phyloP scores from a whole-genome alignment of 441 rosid genomes.

The Kokia cookei region DNA sequence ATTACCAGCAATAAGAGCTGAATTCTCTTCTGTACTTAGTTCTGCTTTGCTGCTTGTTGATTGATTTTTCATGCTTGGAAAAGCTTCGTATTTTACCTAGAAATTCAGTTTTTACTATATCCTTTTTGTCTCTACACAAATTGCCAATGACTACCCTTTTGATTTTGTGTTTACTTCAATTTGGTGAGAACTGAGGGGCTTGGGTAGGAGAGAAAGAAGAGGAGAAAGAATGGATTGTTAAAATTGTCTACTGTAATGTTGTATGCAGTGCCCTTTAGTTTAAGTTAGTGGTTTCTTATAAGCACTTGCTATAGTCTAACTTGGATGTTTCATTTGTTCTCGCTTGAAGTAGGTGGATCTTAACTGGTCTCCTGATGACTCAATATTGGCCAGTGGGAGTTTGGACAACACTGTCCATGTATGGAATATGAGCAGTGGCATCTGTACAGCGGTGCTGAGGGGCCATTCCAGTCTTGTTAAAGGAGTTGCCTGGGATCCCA shows the following conservation, averaged over 20 bases:
- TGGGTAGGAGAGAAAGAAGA: not conserved
- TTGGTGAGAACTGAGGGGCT: not conserved
- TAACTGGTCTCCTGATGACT: slow-evolving; percentile 99
- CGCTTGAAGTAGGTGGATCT: slow-evolving; percentile 99
- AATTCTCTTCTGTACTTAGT: not conserved
- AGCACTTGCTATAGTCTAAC: slow-evolving; percentile 31
- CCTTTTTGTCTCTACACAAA: no score
- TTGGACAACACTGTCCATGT: slow-evolving; percentile 90
- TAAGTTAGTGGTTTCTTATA: not conserved
- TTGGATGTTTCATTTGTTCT: slow-evolving; percentile 26
- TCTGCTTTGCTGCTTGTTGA: not conserved
- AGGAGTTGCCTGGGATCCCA: slow-evolving; percentile 99
- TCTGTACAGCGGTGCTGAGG: slow-evolving; percentile 92
- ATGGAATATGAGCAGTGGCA: slow-evolving; percentile 92
- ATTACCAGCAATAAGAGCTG: not conserved
- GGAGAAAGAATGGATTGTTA: not conserved
- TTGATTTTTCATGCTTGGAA: not conserved
- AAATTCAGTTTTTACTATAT: not conserved
- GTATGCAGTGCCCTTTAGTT: not conserved
- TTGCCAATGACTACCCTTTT: not conserved
- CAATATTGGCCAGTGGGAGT: slow-evolving; percentile 91
- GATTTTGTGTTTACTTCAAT: not conserved
- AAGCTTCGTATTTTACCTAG: not conserved
- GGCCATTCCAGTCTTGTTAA: slow-evolving; percentile 97
- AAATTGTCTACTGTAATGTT: not conserved